Base-by-base conservation (phyloP, 2,329 filamentous ascomycete species). In the Pseudogymnoascus pannorum region DNA sequence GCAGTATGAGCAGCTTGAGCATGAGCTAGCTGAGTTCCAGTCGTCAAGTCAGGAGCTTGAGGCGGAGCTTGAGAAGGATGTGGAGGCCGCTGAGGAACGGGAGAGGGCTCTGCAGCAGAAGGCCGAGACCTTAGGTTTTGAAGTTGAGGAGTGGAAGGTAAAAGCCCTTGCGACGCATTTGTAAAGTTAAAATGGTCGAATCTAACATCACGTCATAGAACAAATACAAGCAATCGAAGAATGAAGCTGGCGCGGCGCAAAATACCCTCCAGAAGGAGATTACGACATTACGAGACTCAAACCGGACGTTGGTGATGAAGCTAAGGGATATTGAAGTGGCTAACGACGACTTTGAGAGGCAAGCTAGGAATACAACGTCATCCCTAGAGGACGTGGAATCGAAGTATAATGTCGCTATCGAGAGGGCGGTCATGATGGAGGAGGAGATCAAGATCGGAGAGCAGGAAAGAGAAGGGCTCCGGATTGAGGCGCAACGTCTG, bases 131-230 rank as follows among this genome's bases (percentile, higher is more conserved):
- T 75, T 96, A 65, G 85, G 83, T 58, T 99, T 91, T 71, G 92
- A 97, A 74, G 92, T 94, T 0, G 92, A 97, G 62, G 94, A 99
- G 76, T 99, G 94, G 94, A 97, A 97, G 87, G 92, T 93, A 78
- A 75, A 8, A 14, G 9, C 4, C 5, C 48, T 26, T 6, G 48
- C 9, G 26, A 54, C 11, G 14, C 2, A 62, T 7, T 6, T 61
- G 40, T 14, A 61, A 22, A 29, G 44, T 38, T 61, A 59, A 20
- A 65, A 63, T 59, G 60, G 66, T 71, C 59, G 72, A 66, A 48
- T 57, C 58, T 44, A 59, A 54, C 48, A 54, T 54, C 63, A 42
- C 38, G 24, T 38, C 48, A 22, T 63, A 96, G 92, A 86, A 89
- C 67, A 99, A 97, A 81, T 95, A 95, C 81, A 96, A 92, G 74